Conservation (phyloP, 352 stramenopile species). For the Thraustochytrium sp. region DNA sequence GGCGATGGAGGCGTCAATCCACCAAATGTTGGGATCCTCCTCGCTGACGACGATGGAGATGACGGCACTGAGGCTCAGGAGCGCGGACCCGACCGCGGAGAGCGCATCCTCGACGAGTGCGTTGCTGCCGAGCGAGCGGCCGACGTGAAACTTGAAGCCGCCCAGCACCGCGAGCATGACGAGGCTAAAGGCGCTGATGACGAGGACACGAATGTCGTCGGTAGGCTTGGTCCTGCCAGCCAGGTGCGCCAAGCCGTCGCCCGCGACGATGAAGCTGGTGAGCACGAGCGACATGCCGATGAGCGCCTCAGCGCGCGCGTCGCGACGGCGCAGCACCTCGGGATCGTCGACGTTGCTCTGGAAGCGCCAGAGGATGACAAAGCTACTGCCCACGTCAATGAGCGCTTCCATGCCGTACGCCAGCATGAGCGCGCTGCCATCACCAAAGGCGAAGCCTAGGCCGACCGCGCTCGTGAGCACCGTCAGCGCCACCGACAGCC, state of each 20-base stretch:
- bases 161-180: neutral
- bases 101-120: neutral
- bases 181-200: neutral
- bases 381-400: neutral
- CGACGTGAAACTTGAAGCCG: neutral
- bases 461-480: neutral
- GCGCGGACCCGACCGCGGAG: neutral
- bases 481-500: neutral
- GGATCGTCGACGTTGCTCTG: neutral
- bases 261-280: neutral
- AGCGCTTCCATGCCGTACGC: constrained; percentile 1
- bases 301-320: neutral
- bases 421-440: constrained; percentile 5
- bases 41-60: neutral
- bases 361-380: constrained; percentile 23
- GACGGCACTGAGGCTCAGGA: constrained; percentile 1
- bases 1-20: neutral
- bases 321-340: neutral
- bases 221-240: neutral
- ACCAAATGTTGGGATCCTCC: neutral
- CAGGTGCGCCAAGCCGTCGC: neutral
- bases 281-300: neutral
- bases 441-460: neutral
- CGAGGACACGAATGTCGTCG: neutral
- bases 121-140: neutral